A percentile compares a stretch with the other conserved stretches of the same genome.
Conservation (phyloP, 306 rosid genomes). For the Calophaca sinica region DNA sequence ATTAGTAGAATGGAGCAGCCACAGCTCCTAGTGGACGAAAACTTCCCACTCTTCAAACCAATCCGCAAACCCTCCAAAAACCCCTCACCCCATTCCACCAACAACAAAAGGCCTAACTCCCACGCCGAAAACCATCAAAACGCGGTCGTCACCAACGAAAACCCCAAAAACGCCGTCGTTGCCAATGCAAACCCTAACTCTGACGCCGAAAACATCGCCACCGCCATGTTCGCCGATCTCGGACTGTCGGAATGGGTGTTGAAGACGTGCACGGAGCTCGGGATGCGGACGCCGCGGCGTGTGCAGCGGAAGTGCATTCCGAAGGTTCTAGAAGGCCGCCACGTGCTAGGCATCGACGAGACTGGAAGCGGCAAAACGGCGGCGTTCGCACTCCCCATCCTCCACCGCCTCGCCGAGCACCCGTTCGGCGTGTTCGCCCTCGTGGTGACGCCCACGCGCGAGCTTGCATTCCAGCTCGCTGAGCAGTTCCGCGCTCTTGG, state of each 20-base stretch:
- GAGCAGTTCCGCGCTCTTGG: constrained; percentile 89
- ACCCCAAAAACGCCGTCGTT: not conserved
- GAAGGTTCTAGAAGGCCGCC: constrained; percentile 69
- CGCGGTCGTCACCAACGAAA: no score
- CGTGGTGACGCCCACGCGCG: constrained; percentile 86
- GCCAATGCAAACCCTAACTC: constrained; percentile 37
- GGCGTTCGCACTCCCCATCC: constrained; percentile 90
- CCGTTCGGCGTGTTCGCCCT: constrained; percentile 80
- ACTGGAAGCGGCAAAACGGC: constrained; percentile 95
- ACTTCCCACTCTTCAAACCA: constrained; percentile 64
- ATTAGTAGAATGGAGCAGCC: constrained; percentile 31
- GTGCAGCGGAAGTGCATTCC: constrained; percentile 82
- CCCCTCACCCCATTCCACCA: constrained; percentile 11
- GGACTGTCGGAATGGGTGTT: constrained; percentile 80
- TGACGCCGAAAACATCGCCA: not conserved
- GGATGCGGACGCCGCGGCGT: constrained; percentile 67
- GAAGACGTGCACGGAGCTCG: constrained; percentile 72
- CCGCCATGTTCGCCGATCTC: constrained; percentile 57
- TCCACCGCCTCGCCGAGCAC: constrained; percentile 71
- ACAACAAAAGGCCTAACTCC: constrained; percentile 10
- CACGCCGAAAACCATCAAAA: no score
- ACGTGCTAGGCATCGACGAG: constrained; percentile 83
- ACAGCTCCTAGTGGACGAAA: constrained; percentile 27
- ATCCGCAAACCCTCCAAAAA: constrained; percentile 31
- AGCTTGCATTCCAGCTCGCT: constrained; percentile 78